Evolutionary conservation across 345 rosid genomes (phyloP).

Genomic region (Aegle marmelos): DNA sequence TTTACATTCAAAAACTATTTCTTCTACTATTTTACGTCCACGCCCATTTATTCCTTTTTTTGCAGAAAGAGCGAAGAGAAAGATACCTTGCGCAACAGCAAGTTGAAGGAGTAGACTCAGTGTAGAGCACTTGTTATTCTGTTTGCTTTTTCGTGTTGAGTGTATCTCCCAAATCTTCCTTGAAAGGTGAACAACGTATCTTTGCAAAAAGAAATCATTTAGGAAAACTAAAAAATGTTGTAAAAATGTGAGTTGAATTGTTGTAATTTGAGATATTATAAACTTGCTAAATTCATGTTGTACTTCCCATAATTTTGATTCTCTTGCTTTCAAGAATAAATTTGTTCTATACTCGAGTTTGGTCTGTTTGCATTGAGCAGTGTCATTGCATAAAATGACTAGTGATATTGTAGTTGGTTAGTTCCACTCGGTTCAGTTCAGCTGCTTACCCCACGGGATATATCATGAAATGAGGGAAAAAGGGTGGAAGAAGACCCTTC

Average conservation of each 20-base stretch:
- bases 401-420: too few relatives aligned
- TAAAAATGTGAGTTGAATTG: conserved; percentile 24
- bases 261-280: conserved; percentile 15
- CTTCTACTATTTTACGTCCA: not conserved
- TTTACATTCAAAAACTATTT: not conserved
- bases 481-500: not conserved
- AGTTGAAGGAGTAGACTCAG: conserved; percentile 72
- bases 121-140: conserved; percentile 27
- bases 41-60: not conserved
- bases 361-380: not conserved
- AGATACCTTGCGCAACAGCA: conserved; percentile 93
- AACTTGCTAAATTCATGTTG: conserved; percentile 5
- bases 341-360: not conserved
- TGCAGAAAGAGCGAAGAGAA: conserved; percentile 93
- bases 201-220: conserved; percentile 19
- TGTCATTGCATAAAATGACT: too few relatives aligned
- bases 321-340: not conserved
- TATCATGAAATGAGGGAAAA: not conserved
- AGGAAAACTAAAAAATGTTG: conserved; percentile 17
- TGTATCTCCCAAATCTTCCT: conserved; percentile 21
- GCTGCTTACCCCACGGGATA: too few relatives aligned
- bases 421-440: not conserved
- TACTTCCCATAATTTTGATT: conserved; percentile 17
- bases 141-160: conserved; percentile 1
- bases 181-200: conserved; percentile 18